Conservation (phyloP, 148 eudicot species). For the Rhododendron kiyosumense region DNA sequence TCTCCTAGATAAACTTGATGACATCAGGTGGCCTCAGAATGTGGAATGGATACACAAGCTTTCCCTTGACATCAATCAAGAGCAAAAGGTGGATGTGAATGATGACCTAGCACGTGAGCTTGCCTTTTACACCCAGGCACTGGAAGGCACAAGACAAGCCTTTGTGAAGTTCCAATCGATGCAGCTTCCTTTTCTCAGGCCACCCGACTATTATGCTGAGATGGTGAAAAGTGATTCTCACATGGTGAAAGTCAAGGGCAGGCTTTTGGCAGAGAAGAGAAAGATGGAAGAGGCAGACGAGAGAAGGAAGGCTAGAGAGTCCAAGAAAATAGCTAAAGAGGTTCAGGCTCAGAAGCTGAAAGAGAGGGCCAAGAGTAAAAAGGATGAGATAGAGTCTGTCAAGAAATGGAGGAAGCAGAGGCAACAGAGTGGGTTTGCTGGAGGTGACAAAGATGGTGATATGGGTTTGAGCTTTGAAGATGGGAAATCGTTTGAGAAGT, state of each 20-base stretch:
- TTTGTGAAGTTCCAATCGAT: slow-evolving; percentile 59
- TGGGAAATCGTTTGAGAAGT: slow-evolving; percentile 46
- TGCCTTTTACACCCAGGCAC: slow-evolving; percentile 76
- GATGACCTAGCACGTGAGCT: slow-evolving; percentile 80
- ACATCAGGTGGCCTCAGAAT: slow-evolving; percentile 71
- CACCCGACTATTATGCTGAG: slow-evolving; percentile 82
- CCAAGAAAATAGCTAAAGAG: slow-evolving; percentile 69
- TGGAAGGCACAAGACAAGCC: slow-evolving; percentile 78
- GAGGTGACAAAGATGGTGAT: slow-evolving; percentile 46
- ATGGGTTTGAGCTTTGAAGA: slow-evolving; percentile 58
- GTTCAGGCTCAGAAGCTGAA: slow-evolving; percentile 76
- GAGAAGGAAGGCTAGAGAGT: slow-evolving; percentile 77
- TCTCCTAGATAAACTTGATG: slow-evolving; percentile 65
- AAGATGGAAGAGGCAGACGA: slow-evolving; percentile 84
- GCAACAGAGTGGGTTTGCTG: slow-evolving; percentile 63
- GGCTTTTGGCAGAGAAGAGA: slow-evolving; percentile 69
- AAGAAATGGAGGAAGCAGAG: slow-evolving; percentile 98
- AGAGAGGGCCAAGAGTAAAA: slow-evolving; percentile 80
- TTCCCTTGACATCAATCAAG: slow-evolving; percentile 44
- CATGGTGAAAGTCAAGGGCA: slow-evolving; percentile 77
- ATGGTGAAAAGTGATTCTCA: slow-evolving; percentile 88
- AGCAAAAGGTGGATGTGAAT: slow-evolving; percentile 71
- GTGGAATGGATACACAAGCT: slow-evolving; percentile 73
- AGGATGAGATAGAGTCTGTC: slow-evolving; percentile 75
- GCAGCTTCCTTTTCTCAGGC: slow-evolving; percentile 73